Evolutionary conservation across 805 yeast genomes (phyloP).

Genomic region (Nakazawaea wickerhamii): DNA sequence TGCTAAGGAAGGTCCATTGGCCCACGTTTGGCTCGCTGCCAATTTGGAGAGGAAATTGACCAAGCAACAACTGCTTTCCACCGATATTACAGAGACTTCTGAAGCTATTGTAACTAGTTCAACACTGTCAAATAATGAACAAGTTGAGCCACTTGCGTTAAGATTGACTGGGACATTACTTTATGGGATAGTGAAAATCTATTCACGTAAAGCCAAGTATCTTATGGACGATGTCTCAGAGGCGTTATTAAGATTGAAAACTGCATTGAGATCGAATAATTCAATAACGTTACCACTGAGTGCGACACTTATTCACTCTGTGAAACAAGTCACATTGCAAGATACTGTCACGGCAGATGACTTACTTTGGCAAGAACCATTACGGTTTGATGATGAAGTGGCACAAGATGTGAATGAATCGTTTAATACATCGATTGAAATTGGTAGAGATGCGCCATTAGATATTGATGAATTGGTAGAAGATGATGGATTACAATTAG

Average conservation of each 20-base stretch:
- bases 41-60: conserved; percentile 75
- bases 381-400: conserved; percentile 32
- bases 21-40: conserved; percentile 91
- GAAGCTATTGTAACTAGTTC: conserved; percentile 53
- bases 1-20: conserved; percentile 76
- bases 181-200: conserved; percentile 82
- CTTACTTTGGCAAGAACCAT: conserved; percentile 61
- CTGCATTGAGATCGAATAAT: conserved; percentile 49
- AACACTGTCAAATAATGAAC: conserved; percentile 14
- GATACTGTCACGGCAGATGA: conserved; percentile 80
- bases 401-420: conserved; percentile 11
- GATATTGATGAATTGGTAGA: conserved; percentile 28
- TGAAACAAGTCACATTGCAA: conserved; percentile 55
- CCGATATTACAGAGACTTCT: conserved; percentile 64
- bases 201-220: conserved; percentile 79
- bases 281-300: conserved; percentile 54
- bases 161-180: conserved; percentile 81
- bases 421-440: conserved; percentile 59
- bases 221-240: conserved; percentile 80
- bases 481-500: conserved; percentile 27
- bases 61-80: conserved; percentile 63
- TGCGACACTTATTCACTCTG: conserved; percentile 54
- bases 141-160: conserved; percentile 60
- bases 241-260: conserved; percentile 63
- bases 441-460: conserved; percentile 45